Evolutionary conservation across 768 basidiomycete species (phyloP).

Genomic region (Leucocoprinus birnbaumii): DNA sequence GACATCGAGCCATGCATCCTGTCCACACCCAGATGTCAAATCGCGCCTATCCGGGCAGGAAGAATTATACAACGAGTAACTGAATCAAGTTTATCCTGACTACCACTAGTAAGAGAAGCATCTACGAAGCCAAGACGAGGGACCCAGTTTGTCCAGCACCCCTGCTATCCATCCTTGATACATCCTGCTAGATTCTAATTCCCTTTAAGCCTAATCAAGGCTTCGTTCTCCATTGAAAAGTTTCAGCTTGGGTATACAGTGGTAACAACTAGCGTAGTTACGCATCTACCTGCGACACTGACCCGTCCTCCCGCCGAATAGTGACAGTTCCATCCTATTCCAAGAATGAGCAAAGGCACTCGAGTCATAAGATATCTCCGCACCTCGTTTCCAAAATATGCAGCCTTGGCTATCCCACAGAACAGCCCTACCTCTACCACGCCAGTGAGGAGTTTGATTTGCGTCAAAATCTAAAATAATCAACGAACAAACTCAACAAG

Average conservation of each 20-base stretch:
- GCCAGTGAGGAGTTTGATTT: conserved; percentile 93
- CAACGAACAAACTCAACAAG: neutral
- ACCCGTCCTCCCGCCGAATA: conserved; percentile 52
- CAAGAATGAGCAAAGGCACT: conserved; percentile 2
- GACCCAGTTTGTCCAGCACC: conserved; percentile 2
- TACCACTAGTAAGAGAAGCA: neutral
- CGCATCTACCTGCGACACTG: conserved; percentile 15
- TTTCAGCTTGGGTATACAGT: neutral
- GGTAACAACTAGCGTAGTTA: neutral
- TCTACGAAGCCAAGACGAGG: neutral
- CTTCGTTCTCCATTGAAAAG: neutral
- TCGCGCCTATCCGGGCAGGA: neutral
- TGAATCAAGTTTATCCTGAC: neutral
- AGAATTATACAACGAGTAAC: conserved; percentile 8
- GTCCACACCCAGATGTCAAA: neutral
- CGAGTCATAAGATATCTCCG: conserved; percentile 13
- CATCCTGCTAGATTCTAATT: neutral
- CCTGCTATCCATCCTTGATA: too few species aligned
- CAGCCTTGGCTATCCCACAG: conserved; percentile 87
- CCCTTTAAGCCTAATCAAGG: neutral
- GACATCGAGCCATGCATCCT: too few species aligned
- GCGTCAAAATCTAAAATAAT: conserved; percentile 57
- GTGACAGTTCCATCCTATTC: conserved; percentile 69
- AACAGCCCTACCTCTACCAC: conserved; percentile 99
- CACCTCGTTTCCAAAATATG: conserved; percentile 94